These are phyloP conservation scores for Sechiopsis laciniata DNA, from an alignment of 306 rosid species.

Conservation along the genomic window DNA sequence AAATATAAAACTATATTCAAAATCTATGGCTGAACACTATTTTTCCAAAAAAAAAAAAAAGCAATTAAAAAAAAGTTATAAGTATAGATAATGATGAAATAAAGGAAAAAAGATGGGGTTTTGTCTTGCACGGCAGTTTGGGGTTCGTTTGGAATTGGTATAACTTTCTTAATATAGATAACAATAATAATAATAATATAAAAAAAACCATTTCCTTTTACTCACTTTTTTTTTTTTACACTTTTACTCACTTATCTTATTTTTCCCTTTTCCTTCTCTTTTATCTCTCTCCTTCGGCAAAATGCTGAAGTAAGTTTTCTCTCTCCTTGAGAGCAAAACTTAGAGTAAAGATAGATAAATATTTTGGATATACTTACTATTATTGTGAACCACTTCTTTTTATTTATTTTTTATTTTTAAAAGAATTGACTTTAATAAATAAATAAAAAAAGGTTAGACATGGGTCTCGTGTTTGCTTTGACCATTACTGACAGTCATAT, in stretches of 20 bases:
- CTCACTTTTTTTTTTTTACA: too few relatives aligned
- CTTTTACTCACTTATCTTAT: neutral
- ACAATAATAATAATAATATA: neutral
- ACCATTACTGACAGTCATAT: constrained; percentile 10
- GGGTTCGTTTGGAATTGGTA: neutral
- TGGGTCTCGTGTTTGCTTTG: constrained; percentile 21
- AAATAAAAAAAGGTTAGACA: too few relatives aligned
- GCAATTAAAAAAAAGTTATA: too few relatives aligned
- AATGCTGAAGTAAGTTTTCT: constrained; percentile 96
- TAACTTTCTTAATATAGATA: neutral
- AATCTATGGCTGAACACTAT: too few relatives aligned
- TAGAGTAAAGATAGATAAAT: too few relatives aligned
- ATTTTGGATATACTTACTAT: too few relatives aligned
- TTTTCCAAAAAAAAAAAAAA: too few relatives aligned
- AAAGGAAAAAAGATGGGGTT: neutral
- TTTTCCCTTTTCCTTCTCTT: constrained; percentile 3
- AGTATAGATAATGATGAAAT: neutral
- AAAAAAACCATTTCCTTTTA: neutral
- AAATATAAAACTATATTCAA: too few relatives aligned
- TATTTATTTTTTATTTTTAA: too few relatives aligned
- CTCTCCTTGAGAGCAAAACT: too few relatives aligned
- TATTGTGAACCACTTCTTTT: too few relatives aligned
- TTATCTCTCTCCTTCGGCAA: constrained; percentile 64
- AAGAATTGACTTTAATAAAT: too few relatives aligned
- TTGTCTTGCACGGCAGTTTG: neutral